Evolutionary conservation across 331 rosid species (phyloP).

Genomic region (Prunus yedoensis): DNA sequence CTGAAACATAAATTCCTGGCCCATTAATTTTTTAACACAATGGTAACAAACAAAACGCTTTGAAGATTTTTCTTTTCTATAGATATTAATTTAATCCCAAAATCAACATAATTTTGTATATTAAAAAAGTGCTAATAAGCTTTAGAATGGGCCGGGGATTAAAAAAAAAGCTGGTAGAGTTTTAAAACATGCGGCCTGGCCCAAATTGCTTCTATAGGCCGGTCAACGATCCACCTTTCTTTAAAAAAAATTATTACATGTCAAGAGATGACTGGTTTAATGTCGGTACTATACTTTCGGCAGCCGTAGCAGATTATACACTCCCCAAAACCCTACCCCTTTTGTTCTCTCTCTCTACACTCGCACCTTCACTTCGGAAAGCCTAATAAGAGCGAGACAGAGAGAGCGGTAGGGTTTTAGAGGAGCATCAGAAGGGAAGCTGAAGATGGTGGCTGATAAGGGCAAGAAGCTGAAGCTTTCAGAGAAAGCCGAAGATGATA

Average conservation of each 20-base stretch:
- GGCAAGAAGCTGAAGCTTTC: slow-evolving; percentile 62
- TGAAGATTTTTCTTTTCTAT: no score
- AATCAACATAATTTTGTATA: no score
- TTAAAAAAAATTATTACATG: background rate
- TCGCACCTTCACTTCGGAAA: background rate
- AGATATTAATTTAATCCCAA: no score
- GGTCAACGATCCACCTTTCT: background rate
- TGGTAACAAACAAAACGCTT: no score
- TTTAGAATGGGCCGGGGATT: background rate
- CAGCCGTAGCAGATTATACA: slow-evolving; percentile 14
- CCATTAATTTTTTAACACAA: no score
- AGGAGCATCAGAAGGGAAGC: background rate
- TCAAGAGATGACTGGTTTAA: background rate
- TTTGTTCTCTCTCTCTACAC: slow-evolving; percentile 3
- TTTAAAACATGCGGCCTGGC: background rate
- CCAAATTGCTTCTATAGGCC: background rate
- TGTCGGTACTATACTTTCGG: background rate
- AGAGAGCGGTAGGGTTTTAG: slow-evolving; percentile 38
- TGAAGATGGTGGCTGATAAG: slow-evolving; percentile 64
- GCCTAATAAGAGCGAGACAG: slow-evolving; percentile 10
- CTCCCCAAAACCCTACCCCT: slow-evolving; percentile 45
- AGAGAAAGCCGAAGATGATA: slow-evolving; percentile 47
- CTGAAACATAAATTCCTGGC: no score
- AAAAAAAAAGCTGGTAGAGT: background rate
- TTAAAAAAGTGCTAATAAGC: no score